Percentiles rank a stretch among this genome's conserved stretches.
phyloP scores from a whole-genome alignment of 2,329 filamentous ascomycete species.

The Teratosphaeria zuluensis region DNA sequence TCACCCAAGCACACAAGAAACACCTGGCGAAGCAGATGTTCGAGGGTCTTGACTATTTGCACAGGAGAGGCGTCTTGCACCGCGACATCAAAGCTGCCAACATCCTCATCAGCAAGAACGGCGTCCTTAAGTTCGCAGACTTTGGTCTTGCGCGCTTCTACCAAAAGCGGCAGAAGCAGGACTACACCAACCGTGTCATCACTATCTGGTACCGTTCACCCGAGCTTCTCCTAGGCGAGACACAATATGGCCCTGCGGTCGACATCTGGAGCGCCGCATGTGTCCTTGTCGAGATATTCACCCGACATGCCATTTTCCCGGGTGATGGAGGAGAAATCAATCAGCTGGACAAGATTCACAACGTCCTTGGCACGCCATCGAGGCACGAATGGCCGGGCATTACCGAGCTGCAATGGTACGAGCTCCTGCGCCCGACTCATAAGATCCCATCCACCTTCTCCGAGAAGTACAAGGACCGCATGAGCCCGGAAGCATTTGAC shows the following conservation, averaged over 20 bases:
- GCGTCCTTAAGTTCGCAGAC: conserved; percentile 84
- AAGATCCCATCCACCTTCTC: conserved; percentile 66
- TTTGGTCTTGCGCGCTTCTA: conserved; percentile 96
- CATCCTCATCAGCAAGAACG: conserved; percentile 83
- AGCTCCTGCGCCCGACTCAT: conserved; percentile 71
- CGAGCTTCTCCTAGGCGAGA: conserved; percentile 82
- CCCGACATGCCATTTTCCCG: conserved; percentile 83
- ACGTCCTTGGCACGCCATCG: conserved; percentile 78
- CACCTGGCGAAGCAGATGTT: conserved; percentile 89
- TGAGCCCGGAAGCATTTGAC: conserved; percentile 74
- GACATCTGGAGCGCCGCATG: conserved; percentile 97
- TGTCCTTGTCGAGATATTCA: conserved; percentile 94
- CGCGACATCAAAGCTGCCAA: conserved; percentile 98
- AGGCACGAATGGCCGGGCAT: conserved; percentile 78
- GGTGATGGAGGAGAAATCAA: conserved; percentile 93
- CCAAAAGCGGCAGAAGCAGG: conserved; percentile 78
- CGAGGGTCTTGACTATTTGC: conserved; percentile 85
- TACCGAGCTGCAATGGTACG: conserved; percentile 94
- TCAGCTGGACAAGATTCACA: conserved; percentile 95
- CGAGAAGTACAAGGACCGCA: conserved; percentile 67
- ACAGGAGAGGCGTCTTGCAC: conserved; percentile 85
- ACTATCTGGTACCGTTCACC: conserved; percentile 97
- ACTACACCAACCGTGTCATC: conserved; percentile 97
- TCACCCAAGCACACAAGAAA: conserved; percentile 81
- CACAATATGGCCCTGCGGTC: conserved; percentile 78